Conservation (phyloP, 2,329 filamentous ascomycete species). For the Pyrenochaeta sp. region DNA sequence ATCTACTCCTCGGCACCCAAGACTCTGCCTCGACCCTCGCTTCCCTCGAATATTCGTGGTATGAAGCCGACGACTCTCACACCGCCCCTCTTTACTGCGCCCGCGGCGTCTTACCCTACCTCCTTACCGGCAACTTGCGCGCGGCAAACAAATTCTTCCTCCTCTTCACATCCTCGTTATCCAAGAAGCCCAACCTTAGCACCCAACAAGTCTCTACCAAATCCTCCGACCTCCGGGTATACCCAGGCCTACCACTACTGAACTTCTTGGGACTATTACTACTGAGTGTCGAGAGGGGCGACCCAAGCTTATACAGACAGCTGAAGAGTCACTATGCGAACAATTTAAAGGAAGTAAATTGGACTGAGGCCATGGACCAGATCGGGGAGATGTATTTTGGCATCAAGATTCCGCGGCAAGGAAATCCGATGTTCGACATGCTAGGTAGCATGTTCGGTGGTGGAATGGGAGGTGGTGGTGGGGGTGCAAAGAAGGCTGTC, state of each 20-base stretch:
- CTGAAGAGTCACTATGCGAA: slow-evolving; percentile 81
- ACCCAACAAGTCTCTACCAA: slow-evolving; percentile 83
- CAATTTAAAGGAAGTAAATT: slow-evolving; percentile 80
- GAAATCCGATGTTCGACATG: slow-evolving; percentile 96
- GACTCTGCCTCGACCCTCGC: slow-evolving; percentile 84
- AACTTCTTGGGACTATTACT: slow-evolving; percentile 92
- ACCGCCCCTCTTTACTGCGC: slow-evolving; percentile 87
- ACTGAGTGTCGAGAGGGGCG: slow-evolving; percentile 81
- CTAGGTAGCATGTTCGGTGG: slow-evolving; percentile 95
- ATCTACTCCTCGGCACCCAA: slow-evolving; percentile 86
- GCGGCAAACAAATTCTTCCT: slow-evolving; percentile 85
- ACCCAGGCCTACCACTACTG: slow-evolving; percentile 89
- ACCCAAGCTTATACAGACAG: slow-evolving; percentile 80
- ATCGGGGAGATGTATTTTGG: slow-evolving; percentile 98
- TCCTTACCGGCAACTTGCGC: slow-evolving; percentile 88
- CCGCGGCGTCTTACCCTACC: slow-evolving; percentile 87
- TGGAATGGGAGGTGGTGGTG: slow-evolving; percentile 64
- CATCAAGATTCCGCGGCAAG: slow-evolving; percentile 86
- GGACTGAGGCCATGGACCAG: slow-evolving; percentile 81
- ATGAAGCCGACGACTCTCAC: slow-evolving; percentile 85
- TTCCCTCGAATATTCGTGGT: slow-evolving; percentile 92
- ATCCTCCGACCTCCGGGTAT: slow-evolving; percentile 78
- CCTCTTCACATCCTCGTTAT: slow-evolving; percentile 75
- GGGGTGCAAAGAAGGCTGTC: slow-evolving; percentile 56
- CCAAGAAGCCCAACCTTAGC: slow-evolving; percentile 68